Conservation (phyloP, 306 rosid genomes). For the Ormosia emarginata region DNA sequence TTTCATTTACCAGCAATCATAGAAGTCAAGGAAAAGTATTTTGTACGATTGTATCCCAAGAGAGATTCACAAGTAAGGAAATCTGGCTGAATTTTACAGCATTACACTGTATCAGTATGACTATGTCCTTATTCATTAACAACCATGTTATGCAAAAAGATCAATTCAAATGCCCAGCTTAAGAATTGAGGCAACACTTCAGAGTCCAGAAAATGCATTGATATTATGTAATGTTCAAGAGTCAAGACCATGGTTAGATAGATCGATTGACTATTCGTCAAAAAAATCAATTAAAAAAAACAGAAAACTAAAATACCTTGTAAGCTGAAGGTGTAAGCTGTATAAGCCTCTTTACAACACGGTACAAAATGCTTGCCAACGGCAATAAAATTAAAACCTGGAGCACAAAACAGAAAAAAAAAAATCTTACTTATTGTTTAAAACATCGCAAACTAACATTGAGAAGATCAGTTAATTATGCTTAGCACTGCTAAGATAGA, state of each 20-base stretch:
- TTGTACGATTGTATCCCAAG: background rate
- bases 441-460: background rate
- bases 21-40: background rate
- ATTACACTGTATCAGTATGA: background rate
- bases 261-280: background rate
- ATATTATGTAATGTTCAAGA: background rate
- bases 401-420: conserved; percentile 11
- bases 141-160: background rate
- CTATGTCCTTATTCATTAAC: background rate
- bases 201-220: background rate
- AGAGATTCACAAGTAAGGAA: background rate
- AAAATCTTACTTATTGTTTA: background rate
- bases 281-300: background rate
- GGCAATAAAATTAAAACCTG: conserved; percentile 91
- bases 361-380: conserved; percentile 55
- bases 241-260: background rate
- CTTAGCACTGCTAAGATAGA: background rate
- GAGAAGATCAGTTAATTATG: background rate
- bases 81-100: background rate
- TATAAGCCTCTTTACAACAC: conserved; percentile 83
- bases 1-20: background rate
- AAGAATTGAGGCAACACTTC: background rate
- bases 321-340: conserved; percentile 70
- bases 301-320: conserved; percentile 53
- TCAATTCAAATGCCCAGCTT: background rate